Conservation (phyloP, 805 yeast species). For the Lachancea meyersii region DNA sequence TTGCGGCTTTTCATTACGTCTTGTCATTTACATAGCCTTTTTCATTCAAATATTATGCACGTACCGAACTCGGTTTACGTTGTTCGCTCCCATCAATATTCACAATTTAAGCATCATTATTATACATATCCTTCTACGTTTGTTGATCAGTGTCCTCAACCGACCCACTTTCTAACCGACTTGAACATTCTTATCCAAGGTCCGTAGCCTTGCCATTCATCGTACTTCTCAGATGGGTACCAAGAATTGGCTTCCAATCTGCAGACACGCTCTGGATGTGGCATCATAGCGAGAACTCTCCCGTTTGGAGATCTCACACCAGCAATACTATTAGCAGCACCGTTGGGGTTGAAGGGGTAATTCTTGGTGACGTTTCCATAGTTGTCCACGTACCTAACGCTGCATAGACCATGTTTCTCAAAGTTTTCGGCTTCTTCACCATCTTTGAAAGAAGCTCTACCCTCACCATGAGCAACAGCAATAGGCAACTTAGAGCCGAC, state of each 20-base stretch:
- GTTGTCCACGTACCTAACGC: slow-evolving; percentile 82
- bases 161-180: slow-evolving; percentile 93
- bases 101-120: neutral
- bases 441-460: slow-evolving; percentile 68
- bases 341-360: slow-evolving; percentile 95
- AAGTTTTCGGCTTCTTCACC: slow-evolving; percentile 44
- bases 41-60: neutral
- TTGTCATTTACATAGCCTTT: neutral
- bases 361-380: slow-evolving; percentile 75
- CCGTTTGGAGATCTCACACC: slow-evolving; percentile 89
- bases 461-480: slow-evolving; percentile 99
- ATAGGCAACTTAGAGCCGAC: slow-evolving; percentile 90
- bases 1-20: neutral
- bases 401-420: slow-evolving; percentile 47
- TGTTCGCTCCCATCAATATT: neutral
- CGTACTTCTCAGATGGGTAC: slow-evolving; percentile 61
- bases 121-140: neutral
- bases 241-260: slow-evolving; percentile 87
- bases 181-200: slow-evolving; percentile 94
- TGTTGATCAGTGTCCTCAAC: slow-evolving; percentile 20
- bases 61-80: neutral
- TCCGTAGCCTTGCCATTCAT: slow-evolving; percentile 73
- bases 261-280: slow-evolving; percentile 94
- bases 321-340: slow-evolving; percentile 87
- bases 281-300: slow-evolving; percentile 97